phyloP scores from a whole-genome alignment of 805 yeast species.

The Ascoidea asiatica region DNA sequence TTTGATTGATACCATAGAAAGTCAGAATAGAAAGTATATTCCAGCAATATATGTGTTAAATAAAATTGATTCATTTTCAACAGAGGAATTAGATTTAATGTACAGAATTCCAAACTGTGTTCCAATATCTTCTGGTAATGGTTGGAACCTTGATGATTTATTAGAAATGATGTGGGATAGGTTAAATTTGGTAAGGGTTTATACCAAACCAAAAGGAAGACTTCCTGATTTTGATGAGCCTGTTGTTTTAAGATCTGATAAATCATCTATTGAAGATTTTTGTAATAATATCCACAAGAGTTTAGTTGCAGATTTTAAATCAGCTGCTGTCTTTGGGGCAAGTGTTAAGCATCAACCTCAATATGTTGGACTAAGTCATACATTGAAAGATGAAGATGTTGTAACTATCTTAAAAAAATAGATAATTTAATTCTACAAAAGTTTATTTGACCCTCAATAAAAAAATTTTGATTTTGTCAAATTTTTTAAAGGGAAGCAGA shows the following conservation, averaged over 20 bases:
- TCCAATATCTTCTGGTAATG: constrained; percentile 90
- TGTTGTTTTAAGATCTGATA: constrained; percentile 73
- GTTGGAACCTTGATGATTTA: constrained; percentile 95
- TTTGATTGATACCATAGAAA: constrained; percentile 86
- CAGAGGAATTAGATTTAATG: constrained; percentile 82
- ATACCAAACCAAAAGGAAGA: constrained; percentile 92
- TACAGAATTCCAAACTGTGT: constrained; percentile 94
- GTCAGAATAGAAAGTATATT: constrained; percentile 78
- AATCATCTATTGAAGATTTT: constrained; percentile 84
- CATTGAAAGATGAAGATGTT: constrained; percentile 89
- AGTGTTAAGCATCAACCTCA: constrained; percentile 98
- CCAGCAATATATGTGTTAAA: constrained; percentile 93
- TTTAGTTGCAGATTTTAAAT: constrained; percentile 83
- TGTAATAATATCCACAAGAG: constrained; percentile 95
- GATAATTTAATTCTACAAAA: too few species aligned
- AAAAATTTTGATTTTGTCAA: too few species aligned
- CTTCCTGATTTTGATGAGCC: constrained; percentile 94
- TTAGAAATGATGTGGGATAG: constrained; percentile 93
- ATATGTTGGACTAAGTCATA: constrained; percentile 79
- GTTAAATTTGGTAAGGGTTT: constrained; percentile 83
- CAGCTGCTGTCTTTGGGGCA: constrained; percentile 85
- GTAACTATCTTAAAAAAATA: constrained; percentile 80
- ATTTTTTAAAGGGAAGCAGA: too few species aligned
- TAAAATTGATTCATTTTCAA: constrained; percentile 89
- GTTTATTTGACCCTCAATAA: too few species aligned